phyloP scores from a whole-genome alignment of 352 stramenopile genomes.

The Pythium brachiatum region DNA sequence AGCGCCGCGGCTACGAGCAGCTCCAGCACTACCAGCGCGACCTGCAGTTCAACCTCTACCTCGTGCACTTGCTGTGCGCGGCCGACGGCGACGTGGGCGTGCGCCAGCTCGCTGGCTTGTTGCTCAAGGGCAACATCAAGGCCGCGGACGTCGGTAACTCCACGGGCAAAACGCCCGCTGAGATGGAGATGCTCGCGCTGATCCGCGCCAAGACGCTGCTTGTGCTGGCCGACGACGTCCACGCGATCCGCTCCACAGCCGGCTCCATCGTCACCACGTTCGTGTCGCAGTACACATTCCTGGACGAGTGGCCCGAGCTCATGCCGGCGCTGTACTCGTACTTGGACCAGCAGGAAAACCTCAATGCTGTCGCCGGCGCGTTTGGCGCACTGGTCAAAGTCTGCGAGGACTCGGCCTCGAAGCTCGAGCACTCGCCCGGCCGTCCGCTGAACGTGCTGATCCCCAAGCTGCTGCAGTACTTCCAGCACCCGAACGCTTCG shows the following conservation, averaged over 20 bases:
- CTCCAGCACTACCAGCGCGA: slow-evolving; percentile 88
- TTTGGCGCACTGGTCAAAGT: slow-evolving; percentile 89
- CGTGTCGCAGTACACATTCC: slow-evolving; percentile 83
- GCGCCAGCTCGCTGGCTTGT: slow-evolving; percentile 70
- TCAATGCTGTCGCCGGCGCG: slow-evolving; percentile 68
- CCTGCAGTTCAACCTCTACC: slow-evolving; percentile 88
- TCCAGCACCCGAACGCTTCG: slow-evolving; percentile 69
- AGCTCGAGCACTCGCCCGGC: slow-evolving; percentile 86
- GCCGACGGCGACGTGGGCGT: slow-evolving; percentile 56
- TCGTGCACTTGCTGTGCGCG: slow-evolving; percentile 80
- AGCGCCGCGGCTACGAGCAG: slow-evolving; percentile 78
- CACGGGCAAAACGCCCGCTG: slow-evolving; percentile 40
- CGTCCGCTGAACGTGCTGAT: slow-evolving; percentile 86
- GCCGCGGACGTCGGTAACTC: slow-evolving; percentile 50
- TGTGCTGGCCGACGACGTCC: slow-evolving; percentile 57
- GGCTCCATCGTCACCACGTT: slow-evolving; percentile 83
- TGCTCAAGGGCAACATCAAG: slow-evolving; percentile 90
- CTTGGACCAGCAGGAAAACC: slow-evolving; percentile 61
- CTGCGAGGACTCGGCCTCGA: slow-evolving; percentile 86
- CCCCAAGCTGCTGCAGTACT: slow-evolving; percentile 88
- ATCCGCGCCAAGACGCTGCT: slow-evolving; percentile 75
- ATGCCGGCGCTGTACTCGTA: slow-evolving; percentile 66
- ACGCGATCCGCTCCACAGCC: slow-evolving; percentile 75
- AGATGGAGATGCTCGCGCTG: slow-evolving; percentile 76
- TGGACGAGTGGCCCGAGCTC: slow-evolving; percentile 88